phyloP scores from a whole-genome alignment of 768 basidiomycete genomes.

The Boletus subparvulus region DNA sequence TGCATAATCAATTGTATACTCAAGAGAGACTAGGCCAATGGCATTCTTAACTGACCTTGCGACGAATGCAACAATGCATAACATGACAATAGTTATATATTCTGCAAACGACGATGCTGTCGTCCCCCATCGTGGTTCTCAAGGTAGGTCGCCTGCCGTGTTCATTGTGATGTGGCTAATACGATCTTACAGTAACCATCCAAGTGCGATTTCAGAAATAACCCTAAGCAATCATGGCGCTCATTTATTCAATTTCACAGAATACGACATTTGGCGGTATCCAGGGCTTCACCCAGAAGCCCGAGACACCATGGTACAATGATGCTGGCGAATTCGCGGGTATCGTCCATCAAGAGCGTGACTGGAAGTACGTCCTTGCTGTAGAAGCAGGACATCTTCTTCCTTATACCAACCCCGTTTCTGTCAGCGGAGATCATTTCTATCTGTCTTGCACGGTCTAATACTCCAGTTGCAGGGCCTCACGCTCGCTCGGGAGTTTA shows the following conservation, averaged over 20 bases:
- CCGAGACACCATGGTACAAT: constrained; percentile 66
- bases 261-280: constrained; percentile 80
- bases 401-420: constrained; percentile 35
- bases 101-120: constrained; percentile 73
- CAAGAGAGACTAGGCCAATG: constrained; percentile 48
- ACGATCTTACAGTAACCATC: constrained; percentile 46
- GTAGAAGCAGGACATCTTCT: constrained; percentile 42
- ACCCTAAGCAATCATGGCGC: not conserved
- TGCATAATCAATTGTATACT: not conserved
- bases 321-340: constrained; percentile 61
- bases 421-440: constrained; percentile 40
- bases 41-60: constrained; percentile 65
- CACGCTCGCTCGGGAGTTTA: constrained; percentile 63
- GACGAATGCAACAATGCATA: constrained; percentile 54
- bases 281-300: constrained; percentile 68
- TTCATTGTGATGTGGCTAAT: constrained; percentile 2
- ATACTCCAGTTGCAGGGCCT: constrained; percentile 43
- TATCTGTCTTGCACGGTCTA: not conserved
- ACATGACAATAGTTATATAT: constrained; percentile 55
- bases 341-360: constrained; percentile 72
- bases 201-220: constrained; percentile 38
- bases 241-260: constrained; percentile 31
- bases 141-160: constrained; percentile 42
- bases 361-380: constrained; percentile 46
- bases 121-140: constrained; percentile 59